Conservation (phyloP, 2,329 filamentous ascomycete species). For the Pseudogymnoascus sp. region DNA sequence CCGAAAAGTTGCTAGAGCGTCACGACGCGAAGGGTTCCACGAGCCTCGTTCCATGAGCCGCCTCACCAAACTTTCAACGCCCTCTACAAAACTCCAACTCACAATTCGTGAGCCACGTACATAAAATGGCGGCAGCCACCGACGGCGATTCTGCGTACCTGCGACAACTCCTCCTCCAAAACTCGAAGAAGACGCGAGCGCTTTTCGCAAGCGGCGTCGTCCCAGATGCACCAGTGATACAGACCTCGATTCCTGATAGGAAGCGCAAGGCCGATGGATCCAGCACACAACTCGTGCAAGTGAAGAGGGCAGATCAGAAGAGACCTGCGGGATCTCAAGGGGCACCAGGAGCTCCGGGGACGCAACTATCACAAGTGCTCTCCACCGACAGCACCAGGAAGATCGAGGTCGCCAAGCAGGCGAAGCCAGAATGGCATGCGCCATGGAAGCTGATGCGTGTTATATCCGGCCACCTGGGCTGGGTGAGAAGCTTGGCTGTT, state of each 20-base stretch:
- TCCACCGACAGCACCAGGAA: conserved; percentile 9
- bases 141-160: conserved; percentile 28
- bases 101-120: conserved; percentile 2
- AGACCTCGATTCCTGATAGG: conserved; percentile 14
- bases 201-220: conserved; percentile 30
- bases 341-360: not conserved
- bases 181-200: conserved; percentile 35
- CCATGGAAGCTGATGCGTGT: conserved; percentile 99
- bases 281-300: conserved; percentile 20
- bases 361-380: conserved; percentile 10
- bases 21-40: conserved; percentile 15
- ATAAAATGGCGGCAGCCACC: conserved; percentile 27
- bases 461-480: conserved; percentile 91
- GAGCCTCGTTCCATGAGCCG: conserved; percentile 9
- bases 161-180: conserved; percentile 34
- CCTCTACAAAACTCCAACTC: not conserved
- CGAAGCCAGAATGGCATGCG: conserved; percentile 89
- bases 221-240: conserved; percentile 3
- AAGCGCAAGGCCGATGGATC: conserved; percentile 17
- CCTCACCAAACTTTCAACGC: conserved; percentile 1
- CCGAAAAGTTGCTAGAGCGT: conserved; percentile 10
- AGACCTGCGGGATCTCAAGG: not conserved
- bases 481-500: conserved; percentile 82
- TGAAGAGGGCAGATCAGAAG: conserved; percentile 30
- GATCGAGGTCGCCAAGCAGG: conserved; percentile 47